Evolutionary conservation across 768 basidiomycete genomes (phyloP), one percentile per base, ranked within the genome.

Genomic region (Suillus placidus): DNA sequence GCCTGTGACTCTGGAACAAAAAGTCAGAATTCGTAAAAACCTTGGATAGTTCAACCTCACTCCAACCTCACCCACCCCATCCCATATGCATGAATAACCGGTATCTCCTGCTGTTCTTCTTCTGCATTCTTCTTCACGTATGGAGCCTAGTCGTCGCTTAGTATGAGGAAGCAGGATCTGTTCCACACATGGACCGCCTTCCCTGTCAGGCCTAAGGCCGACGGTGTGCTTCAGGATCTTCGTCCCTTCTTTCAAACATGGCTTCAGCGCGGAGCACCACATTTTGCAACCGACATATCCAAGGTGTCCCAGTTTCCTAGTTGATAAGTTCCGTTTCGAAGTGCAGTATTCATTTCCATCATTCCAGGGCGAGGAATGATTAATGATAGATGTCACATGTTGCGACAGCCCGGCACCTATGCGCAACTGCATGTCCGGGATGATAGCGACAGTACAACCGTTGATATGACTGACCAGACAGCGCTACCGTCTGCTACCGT

Each of bases 51-150:
- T 52, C 26, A 26, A 26, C 26, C 26, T 26, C 26, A 26, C 26
- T 2, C 26, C 26, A 26, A 26, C 26, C 26, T 26, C 26, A 26
- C 26, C 26, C 26, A 26, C 83, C 87, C 87, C 34, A 88, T 84
- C 10, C 87, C 87, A 72, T 88, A 87, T 35, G 85, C 85, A 74
- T 88, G 87, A n/a, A 87, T 78, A 2, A 87, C 82, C n/a, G 68
- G 63, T 70, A 78, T 60, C 7, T 71, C 35, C 70, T 65, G 55
- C 68, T 68, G 38, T 7, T 62, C 45, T 43, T 67, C 75, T 76
- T 51, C 77, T 66, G 60, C 68, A 47, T 62, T 67, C 61, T 56
- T 43, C 51, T 45, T 34, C 66, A 12, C 7, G 26, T 32, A 37
- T 64, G 30, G 60, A 62, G n/a, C 64, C 60, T 40, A 47, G 57